Base-by-base conservation (phyloP, 2,329 filamentous ascomycete species). In the Paraphaeosphaeria minitans region DNA sequence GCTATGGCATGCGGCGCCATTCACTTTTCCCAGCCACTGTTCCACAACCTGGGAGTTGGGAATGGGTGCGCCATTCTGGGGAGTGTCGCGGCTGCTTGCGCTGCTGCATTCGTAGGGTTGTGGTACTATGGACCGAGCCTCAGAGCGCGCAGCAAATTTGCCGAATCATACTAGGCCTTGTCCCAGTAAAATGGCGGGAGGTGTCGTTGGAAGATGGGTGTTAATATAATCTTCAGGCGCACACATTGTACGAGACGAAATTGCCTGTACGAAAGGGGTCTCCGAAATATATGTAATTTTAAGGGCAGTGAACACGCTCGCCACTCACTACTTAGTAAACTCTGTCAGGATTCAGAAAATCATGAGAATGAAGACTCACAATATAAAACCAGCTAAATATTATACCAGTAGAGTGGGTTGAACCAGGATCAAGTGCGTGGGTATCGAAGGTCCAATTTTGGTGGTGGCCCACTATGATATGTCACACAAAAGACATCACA, bases 11-110 rank as follows among this genome's bases (percentile, higher is more conserved):
- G 82, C 55, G 85, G 80, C 1, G 83, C 82, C 33, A 79, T 88
- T 39, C 69, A 87, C 19, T 87, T 86, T 62, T 81, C 83, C 0
- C 78, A 81, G 50, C 85, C 85, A 21, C 76, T 88, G 41, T 88
- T 82, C 58, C 69, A 72, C 13, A 84, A 85, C 65, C 70, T 88
- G 3, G 85, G 85, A 33, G 81, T 88, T 50, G 84, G 79, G 5
- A 78, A 75, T 51, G 86, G 86, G 14, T 81, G 81, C 0, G 84
- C 79, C 59, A 65, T 89, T 29, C 79, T 89, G 2, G 86, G 80
- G 2, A 76, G 70, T 9, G 60, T 78, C 56, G 76, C 56, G 46
- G 67, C 51, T 21, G 62, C 49, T 3, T 73, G 73, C 51, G 64
- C 86, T 55, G 60, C 83, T 16, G 84, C 83, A 24, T 84, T 89